These are phyloP conservation scores for Phalaenopsis aphrodite DNA, from an alignment of 106 monocot genomes.

Conservation along the genomic window DNA sequence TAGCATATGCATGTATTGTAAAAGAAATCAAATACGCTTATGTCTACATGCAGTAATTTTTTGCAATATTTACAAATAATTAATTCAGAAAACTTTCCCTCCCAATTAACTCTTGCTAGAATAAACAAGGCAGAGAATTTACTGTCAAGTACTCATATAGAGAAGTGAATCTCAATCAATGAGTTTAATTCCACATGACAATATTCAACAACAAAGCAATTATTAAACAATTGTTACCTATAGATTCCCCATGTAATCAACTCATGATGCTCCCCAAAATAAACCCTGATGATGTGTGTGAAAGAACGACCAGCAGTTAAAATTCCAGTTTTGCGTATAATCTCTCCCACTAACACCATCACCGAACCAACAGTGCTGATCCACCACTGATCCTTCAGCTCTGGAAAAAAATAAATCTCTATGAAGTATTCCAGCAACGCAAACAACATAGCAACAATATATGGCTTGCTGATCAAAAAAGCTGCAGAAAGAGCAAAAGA, in stretches of 20 bases:
- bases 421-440: conserved; percentile 66
- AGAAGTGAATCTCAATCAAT: background rate
- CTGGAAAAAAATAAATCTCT: conserved; percentile 59
- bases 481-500: conserved; percentile 45
- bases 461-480: conserved; percentile 79
- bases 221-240: conserved; percentile 35
- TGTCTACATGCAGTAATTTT: background rate
- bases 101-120: background rate
- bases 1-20: background rate
- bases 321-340: conserved; percentile 69
- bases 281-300: conserved; percentile 72
- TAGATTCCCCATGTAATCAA: conserved; percentile 86
- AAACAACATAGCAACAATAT: conserved; percentile 70
- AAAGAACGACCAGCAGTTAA: conserved; percentile 76
- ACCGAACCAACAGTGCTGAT: conserved; percentile 52
- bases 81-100: background rate
- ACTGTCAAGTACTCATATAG: background rate
- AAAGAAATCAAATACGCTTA: background rate
- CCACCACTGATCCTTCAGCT: conserved; percentile 58
- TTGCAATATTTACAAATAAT: background rate
- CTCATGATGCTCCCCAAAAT: conserved; percentile 58
- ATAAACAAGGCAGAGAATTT: background rate
- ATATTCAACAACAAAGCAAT: background rate
- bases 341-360: conserved; percentile 72
- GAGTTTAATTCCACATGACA: background rate